Evolutionary conservation across 306 rosid genomes (phyloP).

Genomic region (Ormosia semicastrata): DNA sequence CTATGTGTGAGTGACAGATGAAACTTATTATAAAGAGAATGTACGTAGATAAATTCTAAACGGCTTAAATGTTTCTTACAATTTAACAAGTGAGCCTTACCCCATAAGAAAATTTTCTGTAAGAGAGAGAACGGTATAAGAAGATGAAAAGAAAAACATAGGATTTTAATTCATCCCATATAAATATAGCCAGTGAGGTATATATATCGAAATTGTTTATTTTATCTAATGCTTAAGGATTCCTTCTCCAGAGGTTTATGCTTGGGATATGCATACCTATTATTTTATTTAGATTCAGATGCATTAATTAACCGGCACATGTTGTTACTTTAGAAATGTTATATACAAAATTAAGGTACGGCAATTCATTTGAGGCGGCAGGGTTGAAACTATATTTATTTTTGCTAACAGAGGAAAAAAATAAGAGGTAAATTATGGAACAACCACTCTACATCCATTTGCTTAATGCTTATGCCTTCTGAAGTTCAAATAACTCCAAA

Average conservation of each 20-base stretch:
- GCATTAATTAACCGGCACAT: slow-evolving; percentile 4
- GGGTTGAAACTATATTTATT: not conserved
- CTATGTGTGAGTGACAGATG: too few relatives aligned
- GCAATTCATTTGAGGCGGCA: slow-evolving; percentile 14
- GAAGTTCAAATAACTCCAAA: not conserved
- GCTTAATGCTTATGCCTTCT: not conserved
- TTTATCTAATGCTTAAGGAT: not conserved
- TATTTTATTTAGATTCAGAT: slow-evolving; percentile 9
- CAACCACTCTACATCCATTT: slow-evolving; percentile 19
- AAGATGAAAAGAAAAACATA: too few relatives aligned
- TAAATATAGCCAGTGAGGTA: too few relatives aligned
- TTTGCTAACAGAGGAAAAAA: not conserved
- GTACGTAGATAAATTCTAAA: too few relatives aligned
- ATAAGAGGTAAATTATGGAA: not conserved
- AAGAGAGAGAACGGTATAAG: too few relatives aligned
- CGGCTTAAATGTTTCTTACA: too few relatives aligned
- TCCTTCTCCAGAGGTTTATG: not conserved
- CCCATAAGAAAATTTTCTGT: too few relatives aligned
- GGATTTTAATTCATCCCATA: too few relatives aligned
- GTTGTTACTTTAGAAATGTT: not conserved
- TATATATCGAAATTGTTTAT: too few relatives aligned
- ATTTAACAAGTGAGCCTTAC: too few relatives aligned
- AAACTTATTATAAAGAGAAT: too few relatives aligned
- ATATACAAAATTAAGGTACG: not conserved
- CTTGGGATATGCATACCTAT: too few relatives aligned